These are phyloP conservation scores for Peniophora sp. DNA, from an alignment of 1,284 basidiomycete species.

Conservation along the genomic window DNA sequence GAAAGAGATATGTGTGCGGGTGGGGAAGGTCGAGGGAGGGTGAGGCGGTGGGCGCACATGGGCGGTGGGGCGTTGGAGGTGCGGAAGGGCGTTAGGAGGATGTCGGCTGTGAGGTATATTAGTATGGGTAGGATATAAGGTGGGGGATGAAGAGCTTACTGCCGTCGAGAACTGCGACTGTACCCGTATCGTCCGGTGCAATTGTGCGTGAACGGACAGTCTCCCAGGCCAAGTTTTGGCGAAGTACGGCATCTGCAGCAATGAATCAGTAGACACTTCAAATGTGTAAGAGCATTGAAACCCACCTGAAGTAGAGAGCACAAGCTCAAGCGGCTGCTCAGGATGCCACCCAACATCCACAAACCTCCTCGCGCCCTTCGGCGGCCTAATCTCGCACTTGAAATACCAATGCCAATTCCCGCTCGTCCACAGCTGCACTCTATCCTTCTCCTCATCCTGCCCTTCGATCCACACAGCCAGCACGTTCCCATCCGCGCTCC, in stretches of 20 bases:
- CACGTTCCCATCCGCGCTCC: constrained; percentile 88
- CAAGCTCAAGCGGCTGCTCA: constrained; percentile 65
- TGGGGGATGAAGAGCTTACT: constrained; percentile 36
- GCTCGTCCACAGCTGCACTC: constrained; percentile 90
- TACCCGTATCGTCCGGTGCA: constrained; percentile 76
- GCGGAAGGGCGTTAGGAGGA: constrained; percentile 89
- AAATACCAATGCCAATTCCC: constrained; percentile 98
- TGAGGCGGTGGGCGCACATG: constrained; percentile 76
- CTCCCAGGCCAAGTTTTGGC: constrained; percentile 71
- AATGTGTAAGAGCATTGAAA: no score
- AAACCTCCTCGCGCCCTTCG: constrained; percentile 32
- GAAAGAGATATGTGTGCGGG: constrained; percentile 61
- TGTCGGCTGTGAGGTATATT: constrained; percentile 46
- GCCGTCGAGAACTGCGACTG: constrained; percentile 90
- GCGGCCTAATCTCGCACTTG: constrained; percentile 75
- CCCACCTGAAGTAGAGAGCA: constrained; percentile 64
- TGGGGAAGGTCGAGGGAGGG: constrained; percentile 20
- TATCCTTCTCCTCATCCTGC: neutral
- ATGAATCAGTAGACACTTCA: no score
- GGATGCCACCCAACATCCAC: constrained; percentile 81
- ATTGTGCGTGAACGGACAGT: constrained; percentile 54
- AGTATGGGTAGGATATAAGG: neutral
- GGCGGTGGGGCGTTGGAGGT: constrained; percentile 93
- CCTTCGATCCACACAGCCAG: constrained; percentile 78
- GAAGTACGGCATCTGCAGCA: constrained; percentile 43